Conservation (phyloP, 208 protist genomes). For the Acanthamoeba castellanii region DNA sequence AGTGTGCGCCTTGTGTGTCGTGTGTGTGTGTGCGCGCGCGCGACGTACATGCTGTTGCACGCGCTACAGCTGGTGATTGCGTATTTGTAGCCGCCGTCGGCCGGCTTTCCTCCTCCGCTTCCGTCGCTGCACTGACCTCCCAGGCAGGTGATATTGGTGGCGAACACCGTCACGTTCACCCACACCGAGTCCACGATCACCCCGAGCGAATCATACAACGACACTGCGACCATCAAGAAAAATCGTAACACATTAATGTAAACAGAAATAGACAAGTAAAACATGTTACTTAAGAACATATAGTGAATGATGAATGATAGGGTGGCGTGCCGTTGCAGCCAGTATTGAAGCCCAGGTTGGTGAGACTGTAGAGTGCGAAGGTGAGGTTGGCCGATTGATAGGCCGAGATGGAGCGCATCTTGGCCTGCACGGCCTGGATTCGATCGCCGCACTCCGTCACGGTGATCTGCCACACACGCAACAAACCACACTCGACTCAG, state of each 20-base stretch:
- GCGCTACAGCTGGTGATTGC: neutral
- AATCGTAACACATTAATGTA: neutral
- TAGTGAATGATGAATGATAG: neutral
- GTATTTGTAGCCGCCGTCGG: neutral
- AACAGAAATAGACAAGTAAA: neutral
- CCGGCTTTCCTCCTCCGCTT: neutral
- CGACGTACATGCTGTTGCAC: neutral
- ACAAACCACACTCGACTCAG: neutral
- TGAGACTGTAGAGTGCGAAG: conserved; percentile 42
- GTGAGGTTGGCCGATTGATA: neutral
- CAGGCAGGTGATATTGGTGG: conserved; percentile 17
- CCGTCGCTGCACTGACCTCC: neutral
- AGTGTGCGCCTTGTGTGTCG: neutral
- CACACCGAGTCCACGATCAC: conserved; percentile 26
- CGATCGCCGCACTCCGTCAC: neutral
- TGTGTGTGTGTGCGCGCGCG: neutral
- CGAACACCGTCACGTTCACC: conserved; percentile 45
- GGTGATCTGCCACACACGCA: neutral
- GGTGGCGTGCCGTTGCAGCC: neutral
- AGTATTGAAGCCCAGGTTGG: neutral
- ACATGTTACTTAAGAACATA: neutral
- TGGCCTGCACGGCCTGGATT: conserved; percentile 29
- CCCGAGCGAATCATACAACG: conserved; percentile 17
- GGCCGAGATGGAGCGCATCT: neutral
- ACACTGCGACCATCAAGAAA: conserved; percentile 23